Percentiles rank a stretch among this genome's conserved stretches.
These are phyloP conservation scores for Singerocomus inundabilis DNA, from an alignment of 1,284 basidiomycete species.

Conservation along the genomic window DNA sequence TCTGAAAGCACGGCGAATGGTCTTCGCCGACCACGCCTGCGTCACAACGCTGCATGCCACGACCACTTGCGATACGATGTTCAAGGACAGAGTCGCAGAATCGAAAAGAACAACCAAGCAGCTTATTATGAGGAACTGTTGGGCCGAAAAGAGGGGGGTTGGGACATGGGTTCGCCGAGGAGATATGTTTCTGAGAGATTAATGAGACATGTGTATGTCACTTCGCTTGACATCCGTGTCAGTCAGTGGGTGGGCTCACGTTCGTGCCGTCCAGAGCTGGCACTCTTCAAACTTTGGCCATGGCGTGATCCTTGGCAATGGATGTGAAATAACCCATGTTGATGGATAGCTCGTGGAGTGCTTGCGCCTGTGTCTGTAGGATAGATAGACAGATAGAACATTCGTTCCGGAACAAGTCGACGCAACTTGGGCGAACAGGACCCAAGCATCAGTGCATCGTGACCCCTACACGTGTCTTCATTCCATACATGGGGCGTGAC, in stretches of 20 bases:
- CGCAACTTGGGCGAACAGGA: conserved; percentile 6
- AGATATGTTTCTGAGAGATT: conserved; percentile 30
- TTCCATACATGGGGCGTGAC: conserved; percentile 15
- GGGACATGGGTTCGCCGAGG: conserved; percentile 26
- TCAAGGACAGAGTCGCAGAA: conserved; percentile 26
- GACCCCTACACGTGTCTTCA: conserved; percentile 24
- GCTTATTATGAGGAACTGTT: conserved; percentile 29
- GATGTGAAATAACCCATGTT: conserved; percentile 2
- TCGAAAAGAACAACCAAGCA: conserved; percentile 25
- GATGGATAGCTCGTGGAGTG: conserved; percentile 1
- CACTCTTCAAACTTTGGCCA: background rate
- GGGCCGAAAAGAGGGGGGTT: conserved; percentile 27
- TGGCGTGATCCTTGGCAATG: background rate
- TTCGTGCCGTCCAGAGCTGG: conserved; percentile 6
- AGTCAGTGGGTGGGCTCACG: conserved; percentile 6
- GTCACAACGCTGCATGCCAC: conserved; percentile 28
- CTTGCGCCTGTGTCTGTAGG: conserved; percentile 9
- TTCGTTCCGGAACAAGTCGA: conserved; percentile 10
- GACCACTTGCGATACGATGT: conserved; percentile 14
- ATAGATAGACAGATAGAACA: conserved; percentile 21
- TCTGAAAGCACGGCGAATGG: conserved; percentile 26
- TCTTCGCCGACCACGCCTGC: conserved; percentile 31
- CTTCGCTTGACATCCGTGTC: conserved; percentile 16
- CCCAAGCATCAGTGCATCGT: conserved; percentile 1
- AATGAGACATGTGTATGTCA: conserved; percentile 23